phyloP scores from a whole-genome alignment of 257 asterid genomes.

The Solanum appendiculatum region DNA sequence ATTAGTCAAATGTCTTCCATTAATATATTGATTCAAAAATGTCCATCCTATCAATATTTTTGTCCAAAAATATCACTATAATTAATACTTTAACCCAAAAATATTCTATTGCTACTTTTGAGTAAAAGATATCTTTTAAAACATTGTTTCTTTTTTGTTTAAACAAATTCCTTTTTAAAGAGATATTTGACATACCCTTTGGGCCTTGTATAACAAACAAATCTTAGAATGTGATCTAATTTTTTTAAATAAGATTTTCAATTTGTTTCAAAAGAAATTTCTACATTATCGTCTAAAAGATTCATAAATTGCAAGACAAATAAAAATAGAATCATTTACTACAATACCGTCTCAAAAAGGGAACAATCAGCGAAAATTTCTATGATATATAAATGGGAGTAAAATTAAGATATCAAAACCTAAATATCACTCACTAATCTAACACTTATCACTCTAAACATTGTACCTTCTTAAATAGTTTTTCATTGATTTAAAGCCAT shows the following conservation, averaged over 20 bases:
- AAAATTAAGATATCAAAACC: too few species aligned
- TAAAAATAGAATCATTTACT: not conserved
- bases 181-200: too few species aligned
- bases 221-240: not conserved
- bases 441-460: too few species aligned
- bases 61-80: not conserved
- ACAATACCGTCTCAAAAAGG: too few species aligned
- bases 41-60: not conserved
- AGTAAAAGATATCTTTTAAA: too few species aligned
- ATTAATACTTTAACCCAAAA: not conserved
- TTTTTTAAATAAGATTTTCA: not conserved
- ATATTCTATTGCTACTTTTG: too few species aligned
- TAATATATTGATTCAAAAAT: too few species aligned
- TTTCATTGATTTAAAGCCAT: not conserved
- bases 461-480: not conserved
- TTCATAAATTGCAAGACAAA: not conserved
- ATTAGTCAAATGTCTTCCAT: too few species aligned
- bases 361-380: not conserved
- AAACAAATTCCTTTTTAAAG: too few species aligned
- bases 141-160: too few species aligned
- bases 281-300: not conserved
- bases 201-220: not conserved
- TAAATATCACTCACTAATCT: not conserved
- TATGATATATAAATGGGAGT: not conserved
- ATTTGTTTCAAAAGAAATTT: not conserved